Evolutionary conservation across 164 flowering plant genomes (phyloP), one percentile per base, ranked within the genome.

Genomic region (Warburgia ugandensis): DNA sequence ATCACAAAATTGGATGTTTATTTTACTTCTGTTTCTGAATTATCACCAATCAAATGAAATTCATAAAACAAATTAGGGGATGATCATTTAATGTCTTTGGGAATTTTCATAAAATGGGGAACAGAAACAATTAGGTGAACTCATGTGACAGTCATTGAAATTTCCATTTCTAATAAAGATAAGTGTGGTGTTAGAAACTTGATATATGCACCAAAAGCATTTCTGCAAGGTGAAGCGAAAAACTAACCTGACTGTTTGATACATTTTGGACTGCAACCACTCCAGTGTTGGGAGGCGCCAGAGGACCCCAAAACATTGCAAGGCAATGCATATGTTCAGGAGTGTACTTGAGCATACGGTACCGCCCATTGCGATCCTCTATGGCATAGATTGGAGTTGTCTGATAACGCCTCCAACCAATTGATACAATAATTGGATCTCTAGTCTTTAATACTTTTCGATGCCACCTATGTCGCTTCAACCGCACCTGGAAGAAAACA

Each of bases 361-460:
- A 82, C 41, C 96, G 84, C 42, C 95, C 94, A 80, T 86, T 83
- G 1, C 2, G 58, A 53, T 92, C 98, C 68, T 92, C 95, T 51
- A 75, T 80, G 29, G 86, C 86, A 76, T 88, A 92, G 44, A 92
- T 64, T 54, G 98, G 98, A 19, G 56, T 66, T 6, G 90, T 92
- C 69, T 92, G 95, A 64, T 81, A 92, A 29, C 96, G 90, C 63
- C 98, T 83, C 98, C 98, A 92, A 39, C 96, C 98, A 71, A 92
- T 72, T 31, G 98, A 92, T 30, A 88, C 77, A 57, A 92, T 71
- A 42, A 92, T 72, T 9, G 96, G 96, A 43, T 92, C 96, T 67
- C 83, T 76, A 45, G 83, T 85, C 76, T 92, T 92, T 48, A 92
- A 67, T 14, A 83, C 85, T 63, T 82, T 92, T 63, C 55, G 80